Conservation (phyloP, 331 rosid species). For the Rosa hybrid region DNA sequence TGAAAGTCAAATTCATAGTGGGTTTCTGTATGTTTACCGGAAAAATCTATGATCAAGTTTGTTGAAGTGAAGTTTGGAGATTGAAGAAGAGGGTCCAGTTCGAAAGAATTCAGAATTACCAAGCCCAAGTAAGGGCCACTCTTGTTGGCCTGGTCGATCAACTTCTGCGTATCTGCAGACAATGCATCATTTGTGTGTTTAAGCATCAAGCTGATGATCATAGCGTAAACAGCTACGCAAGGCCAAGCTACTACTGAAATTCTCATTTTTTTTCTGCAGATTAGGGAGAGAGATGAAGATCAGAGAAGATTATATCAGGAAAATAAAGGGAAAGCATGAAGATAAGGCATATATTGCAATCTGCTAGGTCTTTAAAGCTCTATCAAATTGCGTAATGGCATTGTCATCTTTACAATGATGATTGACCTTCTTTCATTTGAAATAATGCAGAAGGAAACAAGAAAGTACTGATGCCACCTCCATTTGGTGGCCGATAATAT, state of each 20-base stretch:
- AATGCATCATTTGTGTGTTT: background rate
- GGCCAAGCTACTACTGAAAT: background rate
- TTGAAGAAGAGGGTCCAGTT: slow-evolving; percentile 53
- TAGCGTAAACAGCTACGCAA: background rate
- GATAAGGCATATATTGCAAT: background rate
- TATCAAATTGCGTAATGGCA: background rate
- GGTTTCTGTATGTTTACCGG: slow-evolving; percentile 30
- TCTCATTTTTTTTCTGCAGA: background rate
- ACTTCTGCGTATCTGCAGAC: background rate
- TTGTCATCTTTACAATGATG: background rate
- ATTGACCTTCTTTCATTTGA: background rate
- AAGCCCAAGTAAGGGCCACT: slow-evolving; percentile 57
- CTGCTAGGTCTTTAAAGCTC: background rate
- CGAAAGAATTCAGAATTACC: slow-evolving; percentile 49
- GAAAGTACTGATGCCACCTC: background rate
- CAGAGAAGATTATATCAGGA: background rate
- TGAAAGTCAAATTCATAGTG: background rate
- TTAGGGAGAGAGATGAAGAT: background rate
- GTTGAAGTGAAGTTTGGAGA: slow-evolving; percentile 40
- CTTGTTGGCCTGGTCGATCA: slow-evolving; percentile 35
- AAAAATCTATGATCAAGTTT: slow-evolving; percentile 37
- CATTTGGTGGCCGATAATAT: background rate
- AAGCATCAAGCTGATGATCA: background rate
- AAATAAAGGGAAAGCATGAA: background rate
- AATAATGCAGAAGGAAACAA: slow-evolving; percentile 4